Conservation (phyloP, 2,329 filamentous ascomycete genomes). For the Pseudocercospora vitis region DNA sequence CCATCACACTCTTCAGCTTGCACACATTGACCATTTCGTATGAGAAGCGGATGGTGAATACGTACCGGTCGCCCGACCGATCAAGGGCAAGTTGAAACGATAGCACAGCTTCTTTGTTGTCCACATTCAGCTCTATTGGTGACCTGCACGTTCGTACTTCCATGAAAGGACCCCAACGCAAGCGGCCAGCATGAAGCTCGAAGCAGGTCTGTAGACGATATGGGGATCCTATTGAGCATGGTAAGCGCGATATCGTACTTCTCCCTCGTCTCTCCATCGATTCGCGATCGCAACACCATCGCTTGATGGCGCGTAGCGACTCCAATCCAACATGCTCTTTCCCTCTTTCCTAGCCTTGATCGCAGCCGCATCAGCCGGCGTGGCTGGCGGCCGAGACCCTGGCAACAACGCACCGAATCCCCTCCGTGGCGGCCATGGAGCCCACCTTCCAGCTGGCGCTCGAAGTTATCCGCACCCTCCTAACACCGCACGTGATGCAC, state of each 20-base stretch:
- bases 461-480: background rate
- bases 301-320: conserved; percentile 83
- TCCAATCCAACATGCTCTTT: conserved; percentile 16
- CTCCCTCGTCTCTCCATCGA: conserved; percentile 34
- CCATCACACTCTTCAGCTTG: too few relatives aligned
- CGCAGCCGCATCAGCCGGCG: conserved; percentile 9
- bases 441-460: background rate
- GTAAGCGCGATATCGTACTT: conserved; percentile 14
- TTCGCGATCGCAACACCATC: too few relatives aligned
- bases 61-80: too few relatives aligned
- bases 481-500: background rate
- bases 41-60: background rate
- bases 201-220: background rate
- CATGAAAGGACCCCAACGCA: background rate
- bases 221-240: background rate
- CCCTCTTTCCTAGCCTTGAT: conserved; percentile 4
- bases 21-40: too few relatives aligned
- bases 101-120: background rate
- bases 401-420: background rate
- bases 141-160: background rate
- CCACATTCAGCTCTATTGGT: background rate
- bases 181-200: background rate
- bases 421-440: background rate
- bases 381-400: conserved; percentile 6
- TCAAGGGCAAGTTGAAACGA: background rate